Evolutionary conservation across 306 rosid species (phyloP).

Genomic region (Casuarina glauca): DNA sequence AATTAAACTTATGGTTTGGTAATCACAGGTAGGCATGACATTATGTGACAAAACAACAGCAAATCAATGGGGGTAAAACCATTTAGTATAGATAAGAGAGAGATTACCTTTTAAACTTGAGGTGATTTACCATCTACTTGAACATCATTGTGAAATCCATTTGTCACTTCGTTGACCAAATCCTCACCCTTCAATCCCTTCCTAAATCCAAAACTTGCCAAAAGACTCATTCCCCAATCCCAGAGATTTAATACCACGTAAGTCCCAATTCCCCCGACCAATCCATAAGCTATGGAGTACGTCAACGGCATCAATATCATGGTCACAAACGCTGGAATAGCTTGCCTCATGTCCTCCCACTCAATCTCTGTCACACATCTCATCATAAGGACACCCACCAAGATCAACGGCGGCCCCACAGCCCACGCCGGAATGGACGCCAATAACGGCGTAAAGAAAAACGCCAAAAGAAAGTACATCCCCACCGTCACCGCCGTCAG

Average conservation of each 20-base stretch:
- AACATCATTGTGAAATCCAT: constrained; percentile 3
- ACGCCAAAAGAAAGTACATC: constrained; percentile 60
- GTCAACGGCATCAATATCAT: constrained; percentile 82
- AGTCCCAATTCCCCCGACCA: constrained; percentile 87
- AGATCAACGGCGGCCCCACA: constrained; percentile 93
- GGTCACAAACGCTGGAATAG: constrained; percentile 91
- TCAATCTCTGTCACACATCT: constrained; percentile 81
- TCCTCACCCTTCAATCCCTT: background rate
- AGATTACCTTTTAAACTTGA: background rate
- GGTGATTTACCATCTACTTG: constrained; percentile 2
- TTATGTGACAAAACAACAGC: too few species aligned
- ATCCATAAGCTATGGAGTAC: constrained; percentile 82
- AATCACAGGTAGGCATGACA: too few species aligned
- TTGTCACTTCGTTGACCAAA: background rate
- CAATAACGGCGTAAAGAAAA: constrained; percentile 87
- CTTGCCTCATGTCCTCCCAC: constrained; percentile 92
- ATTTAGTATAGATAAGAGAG: too few species aligned
- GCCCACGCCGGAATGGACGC: constrained; percentile 99
- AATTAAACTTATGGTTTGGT: too few species aligned
- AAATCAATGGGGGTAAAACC: too few species aligned
- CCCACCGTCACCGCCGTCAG: constrained; percentile 79
- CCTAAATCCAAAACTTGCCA: background rate
- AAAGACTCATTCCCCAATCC: constrained; percentile 57
- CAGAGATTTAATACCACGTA: constrained; percentile 58
- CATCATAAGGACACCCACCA: constrained; percentile 98